phyloP scores from a whole-genome alignment of 2,329 filamentous ascomycete species.

The Fusarium pseudocircinatum region DNA sequence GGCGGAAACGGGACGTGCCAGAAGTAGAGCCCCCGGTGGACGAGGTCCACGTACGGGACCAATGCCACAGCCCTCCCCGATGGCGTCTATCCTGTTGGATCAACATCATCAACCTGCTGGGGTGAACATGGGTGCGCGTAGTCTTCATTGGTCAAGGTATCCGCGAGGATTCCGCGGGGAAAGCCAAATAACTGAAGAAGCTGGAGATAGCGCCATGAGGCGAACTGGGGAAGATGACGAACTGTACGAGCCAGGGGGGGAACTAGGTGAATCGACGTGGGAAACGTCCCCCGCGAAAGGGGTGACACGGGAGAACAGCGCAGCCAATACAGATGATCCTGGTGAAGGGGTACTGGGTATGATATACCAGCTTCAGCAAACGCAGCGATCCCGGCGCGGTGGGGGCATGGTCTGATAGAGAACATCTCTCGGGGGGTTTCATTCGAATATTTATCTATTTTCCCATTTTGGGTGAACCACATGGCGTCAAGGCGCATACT shows the following conservation, averaged over 20 bases:
- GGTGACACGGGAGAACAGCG: constrained; percentile 63
- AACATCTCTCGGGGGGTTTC: neutral
- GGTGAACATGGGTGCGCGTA: constrained; percentile 56
- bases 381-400: constrained; percentile 60
- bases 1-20: constrained; percentile 56
- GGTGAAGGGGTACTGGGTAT: constrained; percentile 66
- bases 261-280: constrained; percentile 68
- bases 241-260: constrained; percentile 61
- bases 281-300: constrained; percentile 64
- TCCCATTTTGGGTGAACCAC: neutral
- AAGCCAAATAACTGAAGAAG: constrained; percentile 65
- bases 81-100: constrained; percentile 78
- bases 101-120: constrained; percentile 76
- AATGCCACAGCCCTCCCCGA: constrained; percentile 67
- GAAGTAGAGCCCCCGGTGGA: constrained; percentile 52
- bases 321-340: constrained; percentile 55
- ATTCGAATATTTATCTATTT: neutral
- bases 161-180: constrained; percentile 58
- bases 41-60: constrained; percentile 47
- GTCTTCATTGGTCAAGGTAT: constrained; percentile 57
- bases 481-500: constrained; percentile 18
- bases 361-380: constrained; percentile 68
- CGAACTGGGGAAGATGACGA: constrained; percentile 61
- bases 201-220: constrained; percentile 54
- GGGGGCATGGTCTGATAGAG: constrained; percentile 49